These are phyloP conservation scores for Cladobotryum protrusum DNA, from an alignment of 2,329 filamentous ascomycete genomes.

Conservation along the genomic window DNA sequence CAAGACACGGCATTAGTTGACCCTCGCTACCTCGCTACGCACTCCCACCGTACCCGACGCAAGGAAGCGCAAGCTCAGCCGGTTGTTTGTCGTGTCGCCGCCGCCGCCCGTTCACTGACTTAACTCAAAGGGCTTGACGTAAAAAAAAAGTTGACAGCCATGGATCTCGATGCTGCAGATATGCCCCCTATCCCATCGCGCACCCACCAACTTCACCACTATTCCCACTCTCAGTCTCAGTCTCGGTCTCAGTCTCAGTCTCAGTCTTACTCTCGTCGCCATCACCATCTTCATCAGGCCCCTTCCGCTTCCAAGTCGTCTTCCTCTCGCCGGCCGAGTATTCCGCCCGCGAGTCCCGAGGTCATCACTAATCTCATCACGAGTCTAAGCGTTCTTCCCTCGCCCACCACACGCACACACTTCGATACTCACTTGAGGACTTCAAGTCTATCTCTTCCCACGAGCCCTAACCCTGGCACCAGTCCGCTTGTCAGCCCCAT, in stretches of 20 bases:
- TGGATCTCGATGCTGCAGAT: slow-evolving; percentile 23
- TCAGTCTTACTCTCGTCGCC: slow-evolving; percentile 12
- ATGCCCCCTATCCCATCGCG: slow-evolving; percentile 28
- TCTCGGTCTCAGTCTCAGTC: not conserved
- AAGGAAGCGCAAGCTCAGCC: not conserved
- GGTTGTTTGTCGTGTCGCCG: slow-evolving; percentile 2
- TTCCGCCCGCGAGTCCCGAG: slow-evolving; percentile 54
- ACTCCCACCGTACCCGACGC: slow-evolving; percentile 1
- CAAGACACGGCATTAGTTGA: slow-evolving; percentile 2
- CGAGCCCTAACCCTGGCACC: slow-evolving; percentile 30
- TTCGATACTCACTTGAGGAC: slow-evolving; percentile 54
- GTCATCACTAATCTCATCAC: slow-evolving; percentile 66
- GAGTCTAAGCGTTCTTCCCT: slow-evolving; percentile 61
- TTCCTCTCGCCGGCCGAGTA: slow-evolving; percentile 13
- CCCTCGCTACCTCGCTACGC: not conserved
- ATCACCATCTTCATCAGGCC: slow-evolving; percentile 4
- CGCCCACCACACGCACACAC: slow-evolving; percentile 56
- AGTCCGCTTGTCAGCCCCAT: slow-evolving; percentile 18
- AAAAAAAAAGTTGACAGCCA: slow-evolving; percentile 15
- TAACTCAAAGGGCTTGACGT: not conserved
- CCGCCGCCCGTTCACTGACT: slow-evolving; percentile 9
- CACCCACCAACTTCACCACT: slow-evolving; percentile 16
- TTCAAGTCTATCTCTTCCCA: slow-evolving; percentile 35
- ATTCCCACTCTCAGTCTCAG: not conserved
- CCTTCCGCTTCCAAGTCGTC: slow-evolving; percentile 3